These are phyloP conservation scores for Pogostemon cablin DNA, from an alignment of 257 asterid genomes.

Conservation along the genomic window DNA sequence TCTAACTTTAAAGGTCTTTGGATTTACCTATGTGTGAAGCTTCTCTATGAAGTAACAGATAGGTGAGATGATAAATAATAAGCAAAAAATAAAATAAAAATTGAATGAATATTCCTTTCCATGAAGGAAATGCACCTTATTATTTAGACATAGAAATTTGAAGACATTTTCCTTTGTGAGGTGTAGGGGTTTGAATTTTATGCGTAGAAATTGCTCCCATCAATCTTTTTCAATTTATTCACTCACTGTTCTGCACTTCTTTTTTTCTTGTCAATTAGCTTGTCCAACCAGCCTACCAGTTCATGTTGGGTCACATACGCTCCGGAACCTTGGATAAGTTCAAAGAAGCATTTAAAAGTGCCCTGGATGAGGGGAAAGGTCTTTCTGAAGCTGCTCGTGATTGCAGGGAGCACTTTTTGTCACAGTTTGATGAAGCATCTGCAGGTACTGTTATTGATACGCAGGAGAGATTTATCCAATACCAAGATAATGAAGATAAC, in stretches of 20 bases:
- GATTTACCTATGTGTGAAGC: neutral
- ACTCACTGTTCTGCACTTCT: slow-evolving; percentile 27
- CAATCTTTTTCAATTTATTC: slow-evolving; percentile 10
- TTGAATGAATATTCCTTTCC: slow-evolving; percentile 6
- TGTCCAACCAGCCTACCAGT: slow-evolving; percentile 92
- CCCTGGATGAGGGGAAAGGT: slow-evolving; percentile 79
- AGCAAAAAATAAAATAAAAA: neutral
- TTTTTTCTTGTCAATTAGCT: slow-evolving; percentile 54
- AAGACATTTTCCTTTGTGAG: slow-evolving; percentile 1
- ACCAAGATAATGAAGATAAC: slow-evolving; percentile 11
- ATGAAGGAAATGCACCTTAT: neutral
- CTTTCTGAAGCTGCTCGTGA: slow-evolving; percentile 79
- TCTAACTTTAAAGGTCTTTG: slow-evolving; percentile 4
- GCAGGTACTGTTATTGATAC: slow-evolving; percentile 53
- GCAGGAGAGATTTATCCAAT: slow-evolving; percentile 20
- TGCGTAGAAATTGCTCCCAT: slow-evolving; percentile 1
- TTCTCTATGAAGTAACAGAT: neutral
- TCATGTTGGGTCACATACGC: slow-evolving; percentile 95
- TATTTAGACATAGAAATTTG: neutral
- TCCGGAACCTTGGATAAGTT: slow-evolving; percentile 71
- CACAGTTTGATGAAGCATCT: slow-evolving; percentile 72
- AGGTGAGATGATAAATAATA: slow-evolving; percentile 13
- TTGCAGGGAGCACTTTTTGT: slow-evolving; percentile 53
- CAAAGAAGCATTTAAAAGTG: slow-evolving; percentile 69
- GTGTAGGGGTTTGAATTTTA: slow-evolving; percentile 18